Percentiles rank a stretch among this genome's conserved stretches.
phyloP scores from a whole-genome alignment of 106 monocot genomes.

The Allium sativum region DNA sequence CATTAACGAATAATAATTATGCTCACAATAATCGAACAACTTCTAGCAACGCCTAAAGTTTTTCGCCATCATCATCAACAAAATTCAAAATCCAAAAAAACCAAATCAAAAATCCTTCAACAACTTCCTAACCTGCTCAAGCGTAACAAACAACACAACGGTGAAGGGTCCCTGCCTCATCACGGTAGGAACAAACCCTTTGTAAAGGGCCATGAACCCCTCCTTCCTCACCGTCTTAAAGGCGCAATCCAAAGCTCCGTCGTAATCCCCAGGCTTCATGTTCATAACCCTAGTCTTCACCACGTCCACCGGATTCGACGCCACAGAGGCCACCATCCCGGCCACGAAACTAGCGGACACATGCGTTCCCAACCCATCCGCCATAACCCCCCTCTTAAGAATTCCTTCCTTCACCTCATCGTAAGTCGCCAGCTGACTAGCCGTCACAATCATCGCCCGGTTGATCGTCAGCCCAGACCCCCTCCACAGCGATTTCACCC shows the following conservation, averaged over 20 bases:
- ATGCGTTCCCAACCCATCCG: slow-evolving; percentile 50
- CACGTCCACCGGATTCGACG: slow-evolving; percentile 62
- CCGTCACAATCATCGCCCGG: slow-evolving; percentile 65
- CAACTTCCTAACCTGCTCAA: slow-evolving; percentile 56
- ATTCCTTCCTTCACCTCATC: slow-evolving; percentile 52
- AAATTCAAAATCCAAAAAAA: too few relatives aligned
- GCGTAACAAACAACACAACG: slow-evolving; percentile 60
- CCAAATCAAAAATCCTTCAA: slow-evolving; percentile 37
- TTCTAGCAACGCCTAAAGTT: too few relatives aligned
- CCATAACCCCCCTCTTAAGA: slow-evolving; percentile 21
- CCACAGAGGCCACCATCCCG: slow-evolving; percentile 43
- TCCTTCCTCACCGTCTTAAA: slow-evolving; percentile 47
- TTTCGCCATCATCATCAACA: too few relatives aligned
- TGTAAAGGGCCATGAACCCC: slow-evolving; percentile 55
- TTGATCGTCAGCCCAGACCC: slow-evolving; percentile 47
- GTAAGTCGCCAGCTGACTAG: slow-evolving; percentile 61
- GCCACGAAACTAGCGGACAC: slow-evolving; percentile 42
- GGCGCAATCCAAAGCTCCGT: slow-evolving; percentile 39
- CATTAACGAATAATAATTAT: too few relatives aligned
- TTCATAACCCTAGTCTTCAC: slow-evolving; percentile 61
- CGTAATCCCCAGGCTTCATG: slow-evolving; percentile 30
- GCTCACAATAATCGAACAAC: too few relatives aligned
- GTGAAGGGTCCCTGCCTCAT: slow-evolving; percentile 65
- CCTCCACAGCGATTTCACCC: slow-evolving; percentile 35
- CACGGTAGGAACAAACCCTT: slow-evolving; percentile 56